Evolutionary conservation across 441 rosid species (phyloP), one percentile per base, ranked within the genome.

Genomic region (Viola pubescens): DNA sequence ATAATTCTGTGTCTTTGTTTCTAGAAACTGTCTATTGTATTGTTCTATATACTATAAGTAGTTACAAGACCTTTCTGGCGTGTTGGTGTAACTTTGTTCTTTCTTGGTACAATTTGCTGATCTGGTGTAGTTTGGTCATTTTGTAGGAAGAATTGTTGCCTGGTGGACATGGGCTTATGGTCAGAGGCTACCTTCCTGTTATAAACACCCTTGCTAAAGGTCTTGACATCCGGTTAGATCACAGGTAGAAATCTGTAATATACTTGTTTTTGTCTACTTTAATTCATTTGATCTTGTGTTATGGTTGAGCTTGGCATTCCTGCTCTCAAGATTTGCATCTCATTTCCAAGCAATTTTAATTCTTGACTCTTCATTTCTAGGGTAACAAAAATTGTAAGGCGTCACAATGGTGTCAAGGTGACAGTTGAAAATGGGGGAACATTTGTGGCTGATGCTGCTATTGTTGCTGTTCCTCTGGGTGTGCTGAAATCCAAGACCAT

Each of bases 91-190:
- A 48, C 11, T 56, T 47, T 11, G 19, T 12, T 3, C 7, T 48
- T 41, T 12, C 11, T 19, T 50, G 8, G 14, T 49, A 13, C n/a
- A 12, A 37, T 4, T 43, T 60, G 52, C 60, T 37, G 12, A 10
- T 7, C 57, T 56, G 5, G 5, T 26, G 5, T 49, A 4, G 16
- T 19, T 56, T 47, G 44, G 59, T 54, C 47, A 43, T 47, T 66
- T 54, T 51, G 14, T 77, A 92, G 97, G 99, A 94, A 71, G 96
- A 72, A 59, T 66, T 90, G 59, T 80, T 94, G 54, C 97, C 99
- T 48, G 97, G 98, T 64, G 98, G 99, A 56, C 99, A 94, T 50
- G 98, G 96, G 55, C 87, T 94, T 58, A 94, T 94, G 97, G 97
- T 90, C 14, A 76, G 96, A 79, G 97, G 96, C 52, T 94, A 94